Base-by-base conservation (phyloP, 208 protist species). In the Jaenimonas drosophilae region DNA sequence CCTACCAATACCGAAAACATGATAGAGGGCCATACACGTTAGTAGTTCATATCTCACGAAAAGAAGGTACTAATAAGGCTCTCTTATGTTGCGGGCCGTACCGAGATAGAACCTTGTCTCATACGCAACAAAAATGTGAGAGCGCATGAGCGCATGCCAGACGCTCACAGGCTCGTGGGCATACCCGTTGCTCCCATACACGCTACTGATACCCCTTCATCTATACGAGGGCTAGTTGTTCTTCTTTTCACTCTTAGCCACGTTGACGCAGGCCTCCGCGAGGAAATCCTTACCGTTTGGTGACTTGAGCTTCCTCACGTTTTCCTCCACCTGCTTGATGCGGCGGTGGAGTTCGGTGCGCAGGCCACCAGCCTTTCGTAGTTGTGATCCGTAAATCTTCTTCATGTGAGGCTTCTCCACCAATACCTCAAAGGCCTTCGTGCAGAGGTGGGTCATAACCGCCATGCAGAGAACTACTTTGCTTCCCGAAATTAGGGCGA, bases 401-500 rank as follows among this genome's bases (percentile, higher is more conserved):
- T 30, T 42, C 66, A 87, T 86, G 55, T 80, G 69, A 17, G 79
- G 84, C 53, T 72, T 55, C 56, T 96, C 93, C 4, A 96, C 82
- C 17, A 84, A 50, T 5, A 60, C 34, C 26, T 91, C 73, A 57
- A 97, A 96, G 5, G 74, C 24, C 49, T 88, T 92, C 43, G 78
- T 65, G 21, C 53, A 70, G 4, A 70, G 25, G 52, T 96, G 89
- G 1, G 73, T 81, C 29, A 81, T 68, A 3, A 94, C 42, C 3
- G 91, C 77, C n/a, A 96, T 24, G 4, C 40, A 52, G 25, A 96
- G 60, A 29, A 96, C 54, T 25, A 42, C 42, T 0, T 54, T 51
- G 55, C 72, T 95, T n/a, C 81, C 74, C 11, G 83, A 83, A 5
- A 97, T 80, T 12, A 96, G 44, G 3, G 89, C 81, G 1, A 91